Percentiles rank a stretch among this genome's conserved stretches.
phyloP scores from a whole-genome alignment of 176 grass and related monocot species.

The Zoysia japonica region DNA sequence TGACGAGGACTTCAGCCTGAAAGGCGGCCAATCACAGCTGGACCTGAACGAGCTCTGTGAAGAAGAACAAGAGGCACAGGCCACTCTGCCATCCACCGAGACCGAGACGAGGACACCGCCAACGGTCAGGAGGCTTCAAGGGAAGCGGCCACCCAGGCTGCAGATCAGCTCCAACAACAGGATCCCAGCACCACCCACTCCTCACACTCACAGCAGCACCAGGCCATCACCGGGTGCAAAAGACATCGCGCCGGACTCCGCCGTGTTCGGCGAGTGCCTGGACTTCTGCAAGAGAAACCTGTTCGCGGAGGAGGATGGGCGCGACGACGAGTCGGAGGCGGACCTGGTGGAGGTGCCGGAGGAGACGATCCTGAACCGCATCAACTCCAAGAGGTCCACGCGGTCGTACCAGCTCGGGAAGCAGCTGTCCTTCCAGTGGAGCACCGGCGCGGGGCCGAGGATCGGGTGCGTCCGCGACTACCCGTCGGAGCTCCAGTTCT shows the following conservation, averaged over 20 bases:
- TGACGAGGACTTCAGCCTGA: conserved; percentile 39
- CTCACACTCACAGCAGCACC: not conserved
- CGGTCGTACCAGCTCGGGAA: conserved; percentile 71
- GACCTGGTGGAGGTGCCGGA: conserved; percentile 36
- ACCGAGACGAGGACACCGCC: conserved; percentile 1
- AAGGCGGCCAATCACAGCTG: conserved; percentile 33
- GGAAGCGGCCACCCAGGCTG: conserved; percentile 36
- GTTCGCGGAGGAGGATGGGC: conserved; percentile 15
- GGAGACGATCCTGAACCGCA: conserved; percentile 58
- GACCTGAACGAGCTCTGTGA: conserved; percentile 33
- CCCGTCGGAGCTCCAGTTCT: conserved; percentile 57
- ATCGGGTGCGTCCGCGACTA: conserved; percentile 80
- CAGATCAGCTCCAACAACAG: conserved; percentile 14
- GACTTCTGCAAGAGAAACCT: conserved; percentile 54
- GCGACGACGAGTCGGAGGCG: not conserved
- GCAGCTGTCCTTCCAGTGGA: conserved; percentile 60
- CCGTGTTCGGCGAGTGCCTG: conserved; percentile 29
- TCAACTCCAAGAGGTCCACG: conserved; percentile 61
- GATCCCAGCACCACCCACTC: not conserved
- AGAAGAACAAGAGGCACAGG: not conserved
- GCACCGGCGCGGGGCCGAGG: conserved; percentile 64
- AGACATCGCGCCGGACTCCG: conserved; percentile 27
- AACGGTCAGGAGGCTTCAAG: conserved; percentile 17
- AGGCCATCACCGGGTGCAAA: conserved; percentile 11
- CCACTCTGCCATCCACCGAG: not conserved